Conservation (phyloP, 2,329 filamentous ascomycete species). For the Colletotrichum higginsianum region DNA sequence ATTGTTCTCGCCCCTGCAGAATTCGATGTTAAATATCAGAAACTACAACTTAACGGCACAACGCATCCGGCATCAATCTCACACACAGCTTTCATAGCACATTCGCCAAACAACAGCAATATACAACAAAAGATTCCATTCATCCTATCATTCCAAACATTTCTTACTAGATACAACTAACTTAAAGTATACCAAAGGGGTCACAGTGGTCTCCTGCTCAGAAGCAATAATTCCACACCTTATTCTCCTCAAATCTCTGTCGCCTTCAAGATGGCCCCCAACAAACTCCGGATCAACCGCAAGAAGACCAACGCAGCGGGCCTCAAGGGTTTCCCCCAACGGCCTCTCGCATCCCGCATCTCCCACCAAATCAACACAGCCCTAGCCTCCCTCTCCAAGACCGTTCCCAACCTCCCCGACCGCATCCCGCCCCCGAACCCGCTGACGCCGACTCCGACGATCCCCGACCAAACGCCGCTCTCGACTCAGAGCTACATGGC, state of each 20-base stretch:
- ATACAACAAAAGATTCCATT: not conserved
- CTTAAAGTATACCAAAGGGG: not conserved
- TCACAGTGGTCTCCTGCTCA: not conserved
- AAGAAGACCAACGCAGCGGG: not conserved
- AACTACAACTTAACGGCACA: too few species aligned
- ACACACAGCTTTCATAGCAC: not conserved
- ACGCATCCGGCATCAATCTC: not conserved
- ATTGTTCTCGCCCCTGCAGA: too few species aligned
- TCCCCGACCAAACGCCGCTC: not conserved
- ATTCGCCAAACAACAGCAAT: not conserved
- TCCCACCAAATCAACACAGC: not conserved
- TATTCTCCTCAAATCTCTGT: not conserved
- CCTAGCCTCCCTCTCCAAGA: not conserved
- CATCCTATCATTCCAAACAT: too few species aligned
- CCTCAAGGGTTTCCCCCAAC: not conserved
- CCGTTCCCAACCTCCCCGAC: conserved; percentile 1
- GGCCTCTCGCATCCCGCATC: not conserved
- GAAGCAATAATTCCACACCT: not conserved
- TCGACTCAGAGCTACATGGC: not conserved
- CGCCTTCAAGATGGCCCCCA: not conserved
- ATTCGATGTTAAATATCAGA: not conserved
- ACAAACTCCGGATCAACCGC: not conserved
- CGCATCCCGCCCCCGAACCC: conserved; percentile 4
- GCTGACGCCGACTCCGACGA: not conserved
- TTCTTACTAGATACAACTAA: not conserved